Conservation (phyloP, 2,329 filamentous ascomycete genomes). For the Fusarium sp. region DNA sequence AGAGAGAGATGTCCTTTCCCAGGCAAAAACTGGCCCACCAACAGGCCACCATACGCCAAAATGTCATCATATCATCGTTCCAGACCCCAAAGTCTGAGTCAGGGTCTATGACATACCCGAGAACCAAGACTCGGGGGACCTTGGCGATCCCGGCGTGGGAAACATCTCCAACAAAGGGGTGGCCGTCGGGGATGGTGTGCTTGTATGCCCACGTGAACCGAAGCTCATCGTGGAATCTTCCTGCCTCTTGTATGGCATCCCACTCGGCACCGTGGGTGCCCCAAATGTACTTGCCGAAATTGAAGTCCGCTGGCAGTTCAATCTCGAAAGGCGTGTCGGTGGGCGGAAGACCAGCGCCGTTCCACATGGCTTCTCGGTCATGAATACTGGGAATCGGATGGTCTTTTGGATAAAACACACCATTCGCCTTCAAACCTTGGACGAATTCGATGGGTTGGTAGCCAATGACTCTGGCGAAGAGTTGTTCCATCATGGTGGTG, state of each 20-base stretch:
- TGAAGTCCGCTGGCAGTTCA: rapidly evolving
- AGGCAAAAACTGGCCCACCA: too few species aligned
- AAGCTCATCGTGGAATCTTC: too few species aligned
- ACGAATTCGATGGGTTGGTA: neutral
- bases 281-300: neutral
- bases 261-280: neutral
- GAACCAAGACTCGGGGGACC: neutral
- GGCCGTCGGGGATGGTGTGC: neutral
- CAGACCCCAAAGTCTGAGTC: neutral
- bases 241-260: neutral
- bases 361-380: neutral
- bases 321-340: neutral
- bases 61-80: neutral
- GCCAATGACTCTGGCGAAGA: too few species aligned
- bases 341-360: neutral
- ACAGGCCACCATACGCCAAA: neutral
- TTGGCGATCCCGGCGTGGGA: rapidly evolving
- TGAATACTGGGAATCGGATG: neutral
- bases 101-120: neutral
- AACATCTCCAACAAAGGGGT: neutral
- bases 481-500: too few species aligned
- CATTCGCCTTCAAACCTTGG: neutral
- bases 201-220: neutral
- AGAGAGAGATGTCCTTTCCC: too few species aligned
- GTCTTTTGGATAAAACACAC: neutral